Conservation (phyloP, 768 basidiomycete genomes). For the Lyophyllum atratum region DNA sequence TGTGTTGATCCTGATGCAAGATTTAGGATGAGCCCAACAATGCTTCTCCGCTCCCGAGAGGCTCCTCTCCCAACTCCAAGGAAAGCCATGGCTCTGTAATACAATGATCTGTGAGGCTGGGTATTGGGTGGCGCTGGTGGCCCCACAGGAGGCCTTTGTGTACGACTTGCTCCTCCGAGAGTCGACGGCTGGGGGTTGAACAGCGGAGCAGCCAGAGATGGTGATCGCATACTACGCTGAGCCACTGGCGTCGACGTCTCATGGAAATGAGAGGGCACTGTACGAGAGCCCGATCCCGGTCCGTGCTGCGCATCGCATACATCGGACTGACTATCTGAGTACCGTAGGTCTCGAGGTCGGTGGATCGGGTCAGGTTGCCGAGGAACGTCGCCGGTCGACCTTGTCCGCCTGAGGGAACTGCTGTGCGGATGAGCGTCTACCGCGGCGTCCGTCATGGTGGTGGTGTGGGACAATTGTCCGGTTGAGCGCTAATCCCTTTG, state of each 20-base stretch:
- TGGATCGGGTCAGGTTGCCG: constrained; percentile 27
- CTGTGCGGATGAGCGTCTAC: constrained; percentile 22
- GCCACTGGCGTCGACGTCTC: neutral
- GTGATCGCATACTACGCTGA: neutral
- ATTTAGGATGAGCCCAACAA: constrained; percentile 55
- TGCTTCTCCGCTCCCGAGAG: constrained; percentile 49
- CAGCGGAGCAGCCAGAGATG: neutral
- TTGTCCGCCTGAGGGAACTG: constrained; percentile 33
- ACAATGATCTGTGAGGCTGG: constrained; percentile 21
- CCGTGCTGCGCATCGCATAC: constrained; percentile 5
- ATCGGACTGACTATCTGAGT: constrained; percentile 21
- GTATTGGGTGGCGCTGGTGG: constrained; percentile 21
- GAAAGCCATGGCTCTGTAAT: constrained; percentile 33
- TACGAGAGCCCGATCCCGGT: neutral
- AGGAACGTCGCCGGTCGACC: constrained; percentile 42
- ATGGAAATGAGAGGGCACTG: neutral
- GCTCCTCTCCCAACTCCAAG: constrained; percentile 59
- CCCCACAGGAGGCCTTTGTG: constrained; percentile 6
- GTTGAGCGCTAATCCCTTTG: neutral
- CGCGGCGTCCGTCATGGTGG: constrained; percentile 3
- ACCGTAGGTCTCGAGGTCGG: constrained; percentile 11
- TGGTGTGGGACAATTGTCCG: neutral
- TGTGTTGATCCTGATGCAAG: constrained; percentile 53
- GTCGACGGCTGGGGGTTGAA: constrained; percentile 10
- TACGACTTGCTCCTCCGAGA: constrained; percentile 16